These are phyloP conservation scores for Suillus variegatus DNA, from an alignment of 768 basidiomycete species.

Conservation along the genomic window DNA sequence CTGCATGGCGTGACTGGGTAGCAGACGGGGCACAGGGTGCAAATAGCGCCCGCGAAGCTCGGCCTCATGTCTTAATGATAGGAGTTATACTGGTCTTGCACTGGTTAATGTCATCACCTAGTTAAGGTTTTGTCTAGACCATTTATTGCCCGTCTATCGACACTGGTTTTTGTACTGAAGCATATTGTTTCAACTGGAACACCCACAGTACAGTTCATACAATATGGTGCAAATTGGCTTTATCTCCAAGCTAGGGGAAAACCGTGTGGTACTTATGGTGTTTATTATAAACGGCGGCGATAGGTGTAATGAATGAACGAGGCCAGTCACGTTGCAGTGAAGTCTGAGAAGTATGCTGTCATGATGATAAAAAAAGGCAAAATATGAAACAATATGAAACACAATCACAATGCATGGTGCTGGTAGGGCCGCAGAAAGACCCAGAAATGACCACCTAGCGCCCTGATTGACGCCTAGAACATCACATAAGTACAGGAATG, in stretches of 20 bases:
- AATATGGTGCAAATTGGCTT: not conserved
- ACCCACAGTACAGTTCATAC: not conserved
- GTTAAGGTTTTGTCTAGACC: not conserved
- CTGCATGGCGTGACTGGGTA: constrained; percentile 78
- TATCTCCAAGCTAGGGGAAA: not conserved
- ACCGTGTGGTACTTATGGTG: not conserved
- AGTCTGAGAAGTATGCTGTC: not conserved
- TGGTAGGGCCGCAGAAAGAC: not conserved
- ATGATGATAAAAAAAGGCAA: not conserved
- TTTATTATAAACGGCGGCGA: not conserved
- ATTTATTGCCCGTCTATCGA: not conserved
- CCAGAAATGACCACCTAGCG: not conserved
- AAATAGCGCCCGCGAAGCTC: constrained; percentile 34
- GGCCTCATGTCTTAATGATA: not conserved
- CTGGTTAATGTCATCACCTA: not conserved
- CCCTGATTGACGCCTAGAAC: not conserved
- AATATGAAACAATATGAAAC: not conserved
- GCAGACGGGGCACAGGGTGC: constrained; percentile 52
- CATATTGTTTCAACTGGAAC: not conserved
- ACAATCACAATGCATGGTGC: not conserved
- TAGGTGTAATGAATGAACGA: constrained; percentile 5
- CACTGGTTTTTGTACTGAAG: not conserved
- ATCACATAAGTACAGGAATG: not conserved
- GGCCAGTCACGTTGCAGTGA: not conserved
- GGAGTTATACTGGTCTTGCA: not conserved